Percentiles rank a stretch among this genome's conserved stretches.
phyloP scores from a whole-genome alignment of 2,329 filamentous ascomycete genomes.

The Fusarium tricinctum region DNA sequence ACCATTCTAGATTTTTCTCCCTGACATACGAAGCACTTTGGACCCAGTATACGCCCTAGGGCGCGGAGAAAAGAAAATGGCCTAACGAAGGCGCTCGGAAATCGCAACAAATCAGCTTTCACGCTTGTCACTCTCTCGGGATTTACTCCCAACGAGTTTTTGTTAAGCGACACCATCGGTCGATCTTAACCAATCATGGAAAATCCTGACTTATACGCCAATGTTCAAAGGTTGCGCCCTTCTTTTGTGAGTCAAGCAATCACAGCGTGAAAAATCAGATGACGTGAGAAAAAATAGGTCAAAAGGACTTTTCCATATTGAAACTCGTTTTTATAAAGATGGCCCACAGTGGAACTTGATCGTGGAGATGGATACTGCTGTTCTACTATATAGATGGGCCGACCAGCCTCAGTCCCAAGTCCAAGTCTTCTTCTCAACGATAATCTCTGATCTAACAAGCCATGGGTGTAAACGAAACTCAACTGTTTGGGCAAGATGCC shows the following conservation, averaged over 20 bases:
- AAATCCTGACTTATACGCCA: conserved; percentile 11
- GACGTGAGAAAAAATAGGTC: conserved; percentile 10
- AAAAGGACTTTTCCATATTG: not conserved
- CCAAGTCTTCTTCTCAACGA: not conserved
- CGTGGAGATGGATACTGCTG: conserved; percentile 15
- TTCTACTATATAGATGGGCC: conserved; percentile 11
- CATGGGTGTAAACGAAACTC: conserved; percentile 33
- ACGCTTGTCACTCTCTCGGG: not conserved
- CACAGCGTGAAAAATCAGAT: conserved; percentile 14
- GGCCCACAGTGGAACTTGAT: conserved; percentile 27
- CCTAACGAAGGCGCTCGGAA: not conserved
- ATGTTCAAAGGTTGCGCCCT: conserved; percentile 21
- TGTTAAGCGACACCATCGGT: conserved; percentile 19
- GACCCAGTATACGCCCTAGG: not conserved
- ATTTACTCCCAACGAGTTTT: not conserved
- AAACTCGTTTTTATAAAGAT: not conserved
- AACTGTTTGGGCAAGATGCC: conserved; percentile 17
- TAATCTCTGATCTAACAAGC: not conserved
- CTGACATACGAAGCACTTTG: not conserved
- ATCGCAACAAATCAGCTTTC: conserved; percentile 3
- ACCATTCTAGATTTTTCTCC: conserved; percentile 15
- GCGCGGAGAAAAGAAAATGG: not conserved
- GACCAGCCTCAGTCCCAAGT: not conserved
- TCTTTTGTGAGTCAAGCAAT: conserved; percentile 23
- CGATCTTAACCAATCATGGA: conserved; percentile 28